These are phyloP conservation scores for Eucalyptus decipiens DNA, from an alignment of 345 rosid genomes.

Conservation along the genomic window DNA sequence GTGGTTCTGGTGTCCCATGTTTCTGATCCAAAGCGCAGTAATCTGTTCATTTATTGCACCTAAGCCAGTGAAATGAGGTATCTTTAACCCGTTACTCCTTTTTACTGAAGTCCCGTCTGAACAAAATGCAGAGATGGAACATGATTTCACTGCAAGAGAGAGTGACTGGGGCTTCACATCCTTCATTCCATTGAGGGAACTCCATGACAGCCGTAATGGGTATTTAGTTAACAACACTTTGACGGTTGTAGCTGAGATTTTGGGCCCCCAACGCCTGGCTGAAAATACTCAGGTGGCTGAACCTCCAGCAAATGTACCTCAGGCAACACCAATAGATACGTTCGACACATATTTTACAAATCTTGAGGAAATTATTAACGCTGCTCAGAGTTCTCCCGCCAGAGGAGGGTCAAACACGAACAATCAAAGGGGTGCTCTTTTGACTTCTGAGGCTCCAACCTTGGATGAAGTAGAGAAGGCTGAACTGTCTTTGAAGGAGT, in stretches of 20 bases:
- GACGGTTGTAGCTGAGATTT: background rate
- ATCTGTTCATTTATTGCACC: background rate
- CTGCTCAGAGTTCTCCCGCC: background rate
- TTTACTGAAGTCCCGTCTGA: background rate
- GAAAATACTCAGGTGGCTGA: background rate
- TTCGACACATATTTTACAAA: background rate
- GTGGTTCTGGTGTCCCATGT: background rate
- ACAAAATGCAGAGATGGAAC: background rate
- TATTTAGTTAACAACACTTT: background rate
- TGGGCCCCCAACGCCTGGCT: background rate
- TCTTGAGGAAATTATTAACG: background rate
- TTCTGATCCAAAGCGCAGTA: background rate
- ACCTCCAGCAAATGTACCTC: background rate
- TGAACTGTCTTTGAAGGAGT: conserved; percentile 1
- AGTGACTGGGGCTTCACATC: background rate
- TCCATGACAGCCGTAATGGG: background rate
- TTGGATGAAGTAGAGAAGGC: background rate
- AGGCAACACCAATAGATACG: background rate
- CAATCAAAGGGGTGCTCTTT: background rate
- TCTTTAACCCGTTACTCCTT: background rate
- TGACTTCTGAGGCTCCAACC: background rate
- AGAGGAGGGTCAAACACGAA: background rate
- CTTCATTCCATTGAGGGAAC: background rate
- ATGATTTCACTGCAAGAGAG: background rate
- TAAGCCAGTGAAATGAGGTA: background rate